These are phyloP conservation scores for Nissolia schottii DNA, from an alignment of 306 rosid species.

Conservation along the genomic window DNA sequence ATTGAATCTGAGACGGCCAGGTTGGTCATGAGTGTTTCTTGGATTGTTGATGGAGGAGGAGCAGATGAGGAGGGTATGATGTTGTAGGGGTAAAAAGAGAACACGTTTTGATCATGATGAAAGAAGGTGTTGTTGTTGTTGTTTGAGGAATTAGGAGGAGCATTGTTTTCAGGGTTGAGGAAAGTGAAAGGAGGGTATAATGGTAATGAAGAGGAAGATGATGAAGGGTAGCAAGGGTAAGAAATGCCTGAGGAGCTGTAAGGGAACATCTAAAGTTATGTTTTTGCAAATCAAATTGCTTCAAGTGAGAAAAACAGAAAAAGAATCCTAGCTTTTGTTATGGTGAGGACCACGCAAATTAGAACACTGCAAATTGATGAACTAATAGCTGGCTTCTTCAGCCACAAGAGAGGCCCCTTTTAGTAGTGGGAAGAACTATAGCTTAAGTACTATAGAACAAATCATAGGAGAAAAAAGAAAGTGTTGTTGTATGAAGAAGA, in stretches of 20 bases:
- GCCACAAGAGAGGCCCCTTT: background rate
- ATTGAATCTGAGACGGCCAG: slow-evolving; percentile 6
- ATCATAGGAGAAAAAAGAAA: background rate
- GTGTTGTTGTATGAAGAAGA: too few species aligned
- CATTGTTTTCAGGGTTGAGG: slow-evolving; percentile 24
- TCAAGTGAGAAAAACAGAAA: too few species aligned
- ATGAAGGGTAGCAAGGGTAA: slow-evolving; percentile 50
- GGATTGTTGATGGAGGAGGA: slow-evolving; percentile 20
- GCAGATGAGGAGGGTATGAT: slow-evolving; percentile 10
- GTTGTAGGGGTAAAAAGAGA: slow-evolving; percentile 22
- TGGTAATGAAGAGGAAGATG: slow-evolving; percentile 24
- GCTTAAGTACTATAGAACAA: background rate
- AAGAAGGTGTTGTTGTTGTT: slow-evolving; percentile 12
- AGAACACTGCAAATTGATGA: background rate
- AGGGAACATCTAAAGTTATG: slow-evolving; percentile 49
- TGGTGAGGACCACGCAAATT: background rate
- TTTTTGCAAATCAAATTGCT: too few species aligned
- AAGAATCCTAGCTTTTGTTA: slow-evolving; percentile 21
- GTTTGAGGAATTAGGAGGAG: too few species aligned
- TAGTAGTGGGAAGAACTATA: too few species aligned
- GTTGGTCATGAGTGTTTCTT: slow-evolving; percentile 26
- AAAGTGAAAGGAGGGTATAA: slow-evolving; percentile 35
- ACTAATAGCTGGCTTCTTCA: background rate
- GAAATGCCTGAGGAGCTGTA: slow-evolving; percentile 33
- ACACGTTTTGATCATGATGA: slow-evolving; percentile 36